Base-by-base conservation (phyloP, 352 stramenopile species). In the Phytophthora sp. region DNA sequence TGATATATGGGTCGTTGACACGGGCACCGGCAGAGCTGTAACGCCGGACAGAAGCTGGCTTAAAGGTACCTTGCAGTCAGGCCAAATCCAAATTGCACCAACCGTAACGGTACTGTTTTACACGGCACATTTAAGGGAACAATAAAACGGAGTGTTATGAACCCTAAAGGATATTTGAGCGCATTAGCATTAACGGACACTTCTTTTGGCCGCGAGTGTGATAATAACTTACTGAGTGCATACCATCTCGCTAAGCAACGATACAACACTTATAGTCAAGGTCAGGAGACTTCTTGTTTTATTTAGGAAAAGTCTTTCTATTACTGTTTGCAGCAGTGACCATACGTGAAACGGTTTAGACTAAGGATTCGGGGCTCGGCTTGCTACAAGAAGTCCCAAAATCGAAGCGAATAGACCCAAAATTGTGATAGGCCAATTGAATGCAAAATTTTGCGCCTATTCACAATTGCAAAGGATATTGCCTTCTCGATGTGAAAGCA, bases 201-300 rank as follows among this genome's bases (percentile, higher is more conserved):
- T 24, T 51, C 54, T 27, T 70, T 42, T 42, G 62, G 49, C 11
- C 23, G 26, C 1, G n/a, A 51, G 9, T 50, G 54, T 47, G 59
- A 51, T 27, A 67, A n/a, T n/a, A n/a, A n/a, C 18, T 36, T 62
- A 24, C 18, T 67, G 21, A 67, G 36, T 59, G 35, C 45, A 54
- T 63, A 45, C 29, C 62, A 62, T 54, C 11, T 61, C 0, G 50
- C 60, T 33, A 62, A 50, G 41, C 51, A 68, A 36, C 30, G 42
- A 23, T 62, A 45, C 33, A 29, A n/a, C 30, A 56, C 26, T 33
- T 57, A 42, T 50, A 54, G 33, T n/a, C n/a, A n/a, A n/a, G n/a
- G n/a, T n/a, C n/a, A n/a, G n/a, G n/a, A n/a, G n/a, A n/a, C n/a
- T n/a, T n/a, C n/a, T n/a, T n/a, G n/a, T n/a, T n/a, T n/a, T n/a